Conservation (phyloP, 2,329 filamentous ascomycete genomes). For the Penicillium hordei region DNA sequence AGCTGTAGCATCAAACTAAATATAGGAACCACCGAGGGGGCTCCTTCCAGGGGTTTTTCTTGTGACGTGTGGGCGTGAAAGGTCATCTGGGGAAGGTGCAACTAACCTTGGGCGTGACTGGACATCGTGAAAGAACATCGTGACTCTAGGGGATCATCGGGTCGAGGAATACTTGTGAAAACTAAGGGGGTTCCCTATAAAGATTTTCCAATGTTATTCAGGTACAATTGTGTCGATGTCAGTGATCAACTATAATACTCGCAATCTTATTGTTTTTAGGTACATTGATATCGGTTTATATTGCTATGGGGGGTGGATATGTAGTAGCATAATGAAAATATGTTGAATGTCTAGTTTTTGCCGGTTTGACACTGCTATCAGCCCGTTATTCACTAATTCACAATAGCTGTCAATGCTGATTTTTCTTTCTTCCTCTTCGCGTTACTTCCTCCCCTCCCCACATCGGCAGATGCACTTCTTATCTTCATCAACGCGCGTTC, state of each 20-base stretch:
- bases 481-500: background rate
- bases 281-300: background rate
- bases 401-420: too few relatives aligned
- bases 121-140: conserved; percentile 13
- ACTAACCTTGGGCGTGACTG: conserved; percentile 18
- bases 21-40: background rate
- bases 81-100: conserved; percentile 20
- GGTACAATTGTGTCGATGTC: background rate
- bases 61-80: conserved; percentile 18
- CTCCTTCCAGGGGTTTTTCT: background rate
- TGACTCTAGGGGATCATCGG: background rate
- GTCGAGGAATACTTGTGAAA: background rate
- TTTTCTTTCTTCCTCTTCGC: background rate
- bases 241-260: background rate
- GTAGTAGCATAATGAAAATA: background rate
- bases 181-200: background rate
- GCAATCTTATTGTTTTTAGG: background rate
- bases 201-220: background rate
- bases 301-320: background rate
- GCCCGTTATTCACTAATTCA: background rate
- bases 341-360: background rate
- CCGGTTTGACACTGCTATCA: background rate
- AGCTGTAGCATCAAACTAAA: background rate
- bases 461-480: background rate
- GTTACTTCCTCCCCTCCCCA: background rate